Conservation (phyloP, 305 asterid species). For the Vinca major region DNA sequence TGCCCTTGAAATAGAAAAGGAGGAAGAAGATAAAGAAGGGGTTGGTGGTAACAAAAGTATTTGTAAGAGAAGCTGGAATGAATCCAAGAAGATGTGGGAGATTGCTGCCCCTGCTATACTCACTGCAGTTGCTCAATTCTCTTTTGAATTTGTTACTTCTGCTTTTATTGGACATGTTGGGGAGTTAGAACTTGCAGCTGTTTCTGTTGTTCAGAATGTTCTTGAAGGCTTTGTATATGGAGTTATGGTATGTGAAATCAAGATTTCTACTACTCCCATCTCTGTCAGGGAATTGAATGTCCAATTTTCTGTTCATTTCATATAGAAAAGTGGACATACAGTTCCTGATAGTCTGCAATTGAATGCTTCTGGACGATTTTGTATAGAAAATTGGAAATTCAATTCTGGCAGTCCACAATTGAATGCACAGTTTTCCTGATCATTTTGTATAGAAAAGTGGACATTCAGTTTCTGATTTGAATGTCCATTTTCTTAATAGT, state of each 20-base stretch:
- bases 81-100: slow-evolving; percentile 27
- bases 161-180: slow-evolving; percentile 36
- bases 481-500: too few species aligned
- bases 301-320: too few species aligned
- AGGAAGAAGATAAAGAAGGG: background rate
- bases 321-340: too few species aligned
- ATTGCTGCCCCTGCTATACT: slow-evolving; percentile 32
- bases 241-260: slow-evolving; percentile 20
- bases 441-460: too few species aligned
- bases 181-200: slow-evolving; percentile 27
- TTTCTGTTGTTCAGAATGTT: slow-evolving; percentile 29
- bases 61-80: slow-evolving; percentile 12
- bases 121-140: slow-evolving; percentile 28
- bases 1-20: slow-evolving; percentile 10
- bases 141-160: slow-evolving; percentile 22
- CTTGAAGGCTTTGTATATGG: slow-evolving; percentile 32
- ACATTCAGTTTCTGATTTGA: too few species aligned
- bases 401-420: too few species aligned
- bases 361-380: too few species aligned
- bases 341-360: too few species aligned
- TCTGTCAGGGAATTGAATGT: too few species aligned
- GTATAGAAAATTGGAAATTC: too few species aligned
- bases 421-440: too few species aligned
- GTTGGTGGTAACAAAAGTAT: background rate
- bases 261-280: too few species aligned